Evolutionary conservation across 2,329 filamentous ascomycete genomes (phyloP).

Genomic region (Cladosporium sp.): DNA sequence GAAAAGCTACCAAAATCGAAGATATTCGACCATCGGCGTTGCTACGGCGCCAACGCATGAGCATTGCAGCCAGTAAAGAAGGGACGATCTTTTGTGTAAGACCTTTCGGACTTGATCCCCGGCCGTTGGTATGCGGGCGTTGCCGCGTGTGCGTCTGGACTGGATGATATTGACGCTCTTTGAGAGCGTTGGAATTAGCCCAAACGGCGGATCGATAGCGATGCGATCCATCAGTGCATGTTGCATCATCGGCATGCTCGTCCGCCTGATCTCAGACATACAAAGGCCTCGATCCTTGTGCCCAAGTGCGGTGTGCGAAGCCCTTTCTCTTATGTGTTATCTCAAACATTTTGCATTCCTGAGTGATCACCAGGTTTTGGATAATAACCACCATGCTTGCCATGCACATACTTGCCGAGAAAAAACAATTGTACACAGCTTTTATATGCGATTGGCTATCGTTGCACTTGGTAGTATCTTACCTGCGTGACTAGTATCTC

Average conservation of each 20-base stretch:
- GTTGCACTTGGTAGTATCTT: not conserved
- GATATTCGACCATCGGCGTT: not conserved
- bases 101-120: not conserved
- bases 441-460: not conserved
- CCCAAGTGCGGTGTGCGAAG: not conserved
- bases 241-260: not conserved
- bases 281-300: not conserved
- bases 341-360: not conserved
- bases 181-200: not conserved
- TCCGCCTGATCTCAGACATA: not conserved
- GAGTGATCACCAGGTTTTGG: not conserved
- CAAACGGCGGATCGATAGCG: not conserved
- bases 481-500: not conserved
- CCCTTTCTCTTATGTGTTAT: not conserved
- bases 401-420: not conserved
- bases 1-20: constrained; percentile 9
- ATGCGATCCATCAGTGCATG: not conserved
- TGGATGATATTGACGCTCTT: not conserved
- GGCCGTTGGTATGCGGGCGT: constrained; percentile 11
- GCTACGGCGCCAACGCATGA: constrained; percentile 11
- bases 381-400: not conserved
- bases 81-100: not conserved
- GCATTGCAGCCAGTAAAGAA: not conserved
- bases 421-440: not conserved
- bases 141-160: constrained; percentile 10